A percentile compares a stretch with the other conserved stretches of the same genome.
Conservation (phyloP, 441 rosid species). For the Bocquillonia castaneifolia region DNA sequence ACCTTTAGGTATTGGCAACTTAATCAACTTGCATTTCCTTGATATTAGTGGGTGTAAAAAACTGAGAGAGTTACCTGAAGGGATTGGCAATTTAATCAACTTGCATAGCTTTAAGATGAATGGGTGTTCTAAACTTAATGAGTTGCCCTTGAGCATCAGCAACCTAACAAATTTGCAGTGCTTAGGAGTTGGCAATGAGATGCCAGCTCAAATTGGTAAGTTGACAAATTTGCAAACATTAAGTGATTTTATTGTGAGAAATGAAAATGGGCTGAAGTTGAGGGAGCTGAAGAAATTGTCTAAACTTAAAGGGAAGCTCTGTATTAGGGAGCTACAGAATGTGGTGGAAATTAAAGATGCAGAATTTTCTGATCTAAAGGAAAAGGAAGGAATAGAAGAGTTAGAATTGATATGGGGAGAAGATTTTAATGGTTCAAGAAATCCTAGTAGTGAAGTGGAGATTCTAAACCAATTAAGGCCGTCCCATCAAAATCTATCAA, state of each 20-base stretch:
- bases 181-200: neutral
- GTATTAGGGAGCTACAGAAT: conserved; percentile 2
- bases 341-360: conserved; percentile 6
- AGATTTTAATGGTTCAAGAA: neutral
- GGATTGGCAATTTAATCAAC: no score
- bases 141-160: conserved; percentile 1
- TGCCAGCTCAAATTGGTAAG: no score
- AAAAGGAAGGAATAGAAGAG: neutral
- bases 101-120: no score
- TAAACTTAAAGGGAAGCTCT: conserved; percentile 5
- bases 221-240: no score
- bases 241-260: no score
- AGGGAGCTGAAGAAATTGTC: neutral
- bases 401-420: neutral
- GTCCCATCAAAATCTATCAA: no score
- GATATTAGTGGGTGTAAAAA: neutral
- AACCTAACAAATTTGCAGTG: neutral
- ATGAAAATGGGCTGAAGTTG: no score
- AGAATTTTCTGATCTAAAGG: neutral
- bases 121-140: neutral
- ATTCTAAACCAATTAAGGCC: no score
- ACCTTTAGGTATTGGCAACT: neutral
- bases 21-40: conserved; percentile 3
- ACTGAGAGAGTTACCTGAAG: no score
- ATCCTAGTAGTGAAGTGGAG: neutral